Evolutionary conservation across 2,329 filamentous ascomycete species (phyloP).

Genomic region (Microdochium paspali): DNA sequence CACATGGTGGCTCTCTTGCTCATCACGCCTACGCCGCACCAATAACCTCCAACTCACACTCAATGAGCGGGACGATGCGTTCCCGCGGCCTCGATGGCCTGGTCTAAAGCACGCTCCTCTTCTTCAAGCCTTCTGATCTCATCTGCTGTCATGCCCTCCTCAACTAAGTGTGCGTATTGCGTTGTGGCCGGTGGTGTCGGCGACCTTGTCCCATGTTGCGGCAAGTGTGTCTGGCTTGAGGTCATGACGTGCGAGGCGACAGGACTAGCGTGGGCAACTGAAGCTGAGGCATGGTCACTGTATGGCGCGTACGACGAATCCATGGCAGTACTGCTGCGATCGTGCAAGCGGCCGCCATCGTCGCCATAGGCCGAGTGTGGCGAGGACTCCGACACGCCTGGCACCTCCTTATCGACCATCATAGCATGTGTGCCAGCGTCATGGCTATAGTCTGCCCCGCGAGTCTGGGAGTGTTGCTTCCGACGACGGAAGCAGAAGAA

Average conservation of each 20-base stretch:
- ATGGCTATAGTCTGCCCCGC: constrained; percentile 13
- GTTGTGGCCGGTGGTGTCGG: constrained; percentile 18
- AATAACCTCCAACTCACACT: not conserved
- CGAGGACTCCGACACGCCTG: constrained; percentile 24
- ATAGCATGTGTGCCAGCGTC: constrained; percentile 12
- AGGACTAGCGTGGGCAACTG: constrained; percentile 1
- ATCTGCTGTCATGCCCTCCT: constrained; percentile 51
- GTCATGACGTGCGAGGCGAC: constrained; percentile 2
- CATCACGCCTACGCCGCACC: too few species aligned
- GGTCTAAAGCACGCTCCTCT: constrained; percentile 47
- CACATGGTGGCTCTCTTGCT: too few species aligned
- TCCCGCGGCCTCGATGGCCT: constrained; percentile 40
- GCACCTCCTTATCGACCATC: constrained; percentile 36
- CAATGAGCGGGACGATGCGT: not conserved
- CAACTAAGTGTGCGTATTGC: constrained; percentile 41
- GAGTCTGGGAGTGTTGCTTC: constrained; percentile 13
- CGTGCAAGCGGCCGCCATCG: constrained; percentile 17
- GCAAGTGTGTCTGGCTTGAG: constrained; percentile 12
- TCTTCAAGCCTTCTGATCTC: constrained; percentile 47
- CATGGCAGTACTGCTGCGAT: constrained; percentile 5
- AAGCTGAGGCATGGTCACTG: constrained; percentile 13
- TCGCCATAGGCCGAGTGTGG: constrained; percentile 35
- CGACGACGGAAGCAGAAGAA: constrained; percentile 31
- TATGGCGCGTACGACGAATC: constrained; percentile 19
- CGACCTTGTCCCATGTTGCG: constrained; percentile 1